Base-by-base conservation (phyloP, 768 basidiomycete species). In the Favolaschia claudopus region DNA sequence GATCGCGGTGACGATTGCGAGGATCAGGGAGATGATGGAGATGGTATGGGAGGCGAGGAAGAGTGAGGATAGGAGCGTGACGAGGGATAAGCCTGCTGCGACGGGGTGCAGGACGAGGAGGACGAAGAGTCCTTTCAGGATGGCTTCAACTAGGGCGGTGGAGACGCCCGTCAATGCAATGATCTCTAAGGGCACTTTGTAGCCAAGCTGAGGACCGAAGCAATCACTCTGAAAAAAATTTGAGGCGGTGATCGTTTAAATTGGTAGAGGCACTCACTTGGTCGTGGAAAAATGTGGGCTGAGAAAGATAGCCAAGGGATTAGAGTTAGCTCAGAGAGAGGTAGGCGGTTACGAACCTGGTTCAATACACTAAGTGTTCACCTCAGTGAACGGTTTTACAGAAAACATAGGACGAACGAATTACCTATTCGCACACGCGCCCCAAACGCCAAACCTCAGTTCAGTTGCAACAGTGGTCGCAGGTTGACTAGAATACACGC, bases 371-470 rank as follows among this genome's bases (percentile, higher is more conserved):
- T 63, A 32, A 17, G 15, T 22, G 27, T 1, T 19, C 20, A 19
- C 17, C 7, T 10, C 27, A 58, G 52, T 39, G 29, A 15, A 47
- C n/a, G 19, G 13, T 12, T 34, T 38, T 22, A 33, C 24, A 17
- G 2, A n/a, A 36, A 53, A 56, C 38, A 19, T 14, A 32, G 9
- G 24, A 34, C 4, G 24, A 15, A 22, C 47, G 14, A 59, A 69
- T 55, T 54, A 82, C 86, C 79, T 84, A n/a, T 73, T 73, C 1
- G 87, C 87, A 72, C 93, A 95, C 32, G 88, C 79, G 1, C 93
- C 93, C 89, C 92, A 94, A 6, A 93, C 88, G 4, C 93, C 93
- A 60, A 93, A 89, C 32, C 85, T 81, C 10, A 93, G 72, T 63
- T 80, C 76, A 4, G 86, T 88, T 27, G 86, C 86, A 13, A 85